Evolutionary conservation across 2,329 filamentous ascomycete genomes (phyloP).

Genomic region (Saccharata proteae): DNA sequence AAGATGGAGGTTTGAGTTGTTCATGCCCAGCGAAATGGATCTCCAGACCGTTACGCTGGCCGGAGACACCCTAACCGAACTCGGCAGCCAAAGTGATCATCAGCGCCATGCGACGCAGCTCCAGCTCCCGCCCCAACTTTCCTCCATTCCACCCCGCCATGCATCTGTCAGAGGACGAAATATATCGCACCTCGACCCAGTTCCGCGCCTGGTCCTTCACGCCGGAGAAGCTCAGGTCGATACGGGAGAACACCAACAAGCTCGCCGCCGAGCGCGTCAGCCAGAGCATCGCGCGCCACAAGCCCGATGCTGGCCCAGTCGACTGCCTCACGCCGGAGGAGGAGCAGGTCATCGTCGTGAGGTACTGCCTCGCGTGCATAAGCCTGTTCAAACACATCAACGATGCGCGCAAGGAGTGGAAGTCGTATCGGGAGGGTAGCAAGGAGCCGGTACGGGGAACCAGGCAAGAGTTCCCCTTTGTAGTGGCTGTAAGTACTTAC

Average conservation of each 20-base stretch:
- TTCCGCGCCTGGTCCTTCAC: constrained; percentile 91
- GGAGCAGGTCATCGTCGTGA: constrained; percentile 68
- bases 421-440: too few species aligned
- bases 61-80: too few species aligned
- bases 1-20: too few species aligned
- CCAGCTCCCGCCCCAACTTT: not conserved
- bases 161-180: constrained; percentile 70
- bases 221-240: constrained; percentile 53
- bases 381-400: too few species aligned
- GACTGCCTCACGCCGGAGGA: constrained; percentile 75
- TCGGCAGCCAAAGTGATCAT: too few species aligned
- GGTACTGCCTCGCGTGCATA: constrained; percentile 57
- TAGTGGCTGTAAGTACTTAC: constrained; percentile 47
- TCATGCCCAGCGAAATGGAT: too few species aligned
- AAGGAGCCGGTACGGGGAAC: too few species aligned
- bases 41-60: too few species aligned
- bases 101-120: constrained; percentile 2
- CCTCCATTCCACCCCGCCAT: constrained; percentile 11
- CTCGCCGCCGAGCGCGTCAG: constrained; percentile 59
- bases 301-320: constrained; percentile 36
- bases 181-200: constrained; percentile 83
- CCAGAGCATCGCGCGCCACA: constrained; percentile 40
- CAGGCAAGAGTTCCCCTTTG: constrained; percentile 46
- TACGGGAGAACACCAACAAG: constrained; percentile 68
- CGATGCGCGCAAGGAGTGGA: too few species aligned